phyloP scores from a whole-genome alignment of 2,329 filamentous ascomycete species.

The Ceratocystis destructans region DNA sequence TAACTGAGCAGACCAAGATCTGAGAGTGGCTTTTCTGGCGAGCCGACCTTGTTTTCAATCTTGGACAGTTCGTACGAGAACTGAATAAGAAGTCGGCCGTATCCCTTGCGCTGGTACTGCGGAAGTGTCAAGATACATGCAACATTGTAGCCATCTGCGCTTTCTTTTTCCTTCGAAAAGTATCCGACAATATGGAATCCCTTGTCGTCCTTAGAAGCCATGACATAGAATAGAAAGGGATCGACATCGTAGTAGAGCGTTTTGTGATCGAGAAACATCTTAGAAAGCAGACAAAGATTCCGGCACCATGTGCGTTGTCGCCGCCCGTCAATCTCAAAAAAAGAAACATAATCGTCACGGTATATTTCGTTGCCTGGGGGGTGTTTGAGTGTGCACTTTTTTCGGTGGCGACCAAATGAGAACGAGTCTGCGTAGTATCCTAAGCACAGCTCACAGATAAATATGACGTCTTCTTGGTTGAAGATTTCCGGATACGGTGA shows the following conservation, averaged over 20 bases:
- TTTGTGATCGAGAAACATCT: constrained; percentile 95
- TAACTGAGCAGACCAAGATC: constrained; percentile 90
- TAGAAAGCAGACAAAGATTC: constrained; percentile 84
- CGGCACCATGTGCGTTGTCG: constrained; percentile 93
- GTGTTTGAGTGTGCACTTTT: constrained; percentile 81
- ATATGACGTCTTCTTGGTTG: constrained; percentile 77
- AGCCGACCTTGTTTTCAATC: constrained; percentile 87
- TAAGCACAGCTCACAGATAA: constrained; percentile 94
- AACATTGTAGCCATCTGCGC: constrained; percentile 90
- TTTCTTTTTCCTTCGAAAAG: constrained; percentile 97
- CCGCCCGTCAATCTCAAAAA: constrained; percentile 93
- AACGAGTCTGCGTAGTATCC: constrained; percentile 76
- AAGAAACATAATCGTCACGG: constrained; percentile 81
- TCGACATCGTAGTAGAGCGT: constrained; percentile 99
- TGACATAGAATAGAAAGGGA: constrained; percentile 96
- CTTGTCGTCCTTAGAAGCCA: constrained; percentile 77
- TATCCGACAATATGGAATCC: constrained; percentile 97
- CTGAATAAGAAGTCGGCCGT: constrained; percentile 83
- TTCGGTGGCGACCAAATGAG: constrained; percentile 70
- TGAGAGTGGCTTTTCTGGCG: constrained; percentile 89
- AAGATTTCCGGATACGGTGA: constrained; percentile 89
- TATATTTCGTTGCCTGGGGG: constrained; percentile 98
- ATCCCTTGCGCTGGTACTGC: constrained; percentile 91
- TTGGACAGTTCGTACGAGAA: constrained; percentile 96
- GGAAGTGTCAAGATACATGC: constrained; percentile 94